Evolutionary conservation across 768 basidiomycete genomes (phyloP).

Genomic region (Rhodotorula kratochvilovae): DNA sequence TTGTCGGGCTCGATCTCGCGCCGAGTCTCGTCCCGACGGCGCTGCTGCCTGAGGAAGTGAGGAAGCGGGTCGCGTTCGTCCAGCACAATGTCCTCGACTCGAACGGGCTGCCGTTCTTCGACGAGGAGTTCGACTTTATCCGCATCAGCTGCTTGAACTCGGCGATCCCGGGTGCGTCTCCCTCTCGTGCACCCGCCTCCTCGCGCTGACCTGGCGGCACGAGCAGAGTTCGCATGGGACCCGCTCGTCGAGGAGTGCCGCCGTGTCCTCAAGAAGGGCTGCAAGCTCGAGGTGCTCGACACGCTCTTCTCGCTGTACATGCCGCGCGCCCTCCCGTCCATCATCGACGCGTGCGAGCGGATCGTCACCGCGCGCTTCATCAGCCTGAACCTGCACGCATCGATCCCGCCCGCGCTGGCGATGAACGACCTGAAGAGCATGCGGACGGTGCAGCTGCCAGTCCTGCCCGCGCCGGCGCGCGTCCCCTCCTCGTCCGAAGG

Average conservation of each 20-base stretch:
- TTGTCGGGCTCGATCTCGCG: conserved; percentile 1
- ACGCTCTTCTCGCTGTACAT: neutral
- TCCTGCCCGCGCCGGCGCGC: neutral
- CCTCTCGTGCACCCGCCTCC: neutral
- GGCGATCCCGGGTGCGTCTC: neutral
- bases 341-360: neutral
- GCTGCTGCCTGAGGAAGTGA: neutral
- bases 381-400: neutral
- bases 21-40: neutral
- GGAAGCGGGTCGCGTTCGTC: neutral
- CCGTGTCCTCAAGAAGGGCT: neutral
- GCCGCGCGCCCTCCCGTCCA: neutral
- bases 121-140: neutral
- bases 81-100: neutral
- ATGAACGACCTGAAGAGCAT: neutral
- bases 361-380: neutral
- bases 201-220: neutral
- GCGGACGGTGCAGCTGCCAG: neutral
- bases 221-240: neutral
- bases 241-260: neutral
- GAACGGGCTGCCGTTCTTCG: neutral
- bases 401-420: neutral
- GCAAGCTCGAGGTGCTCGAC: neutral
- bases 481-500: neutral
- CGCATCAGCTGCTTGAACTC: neutral